Percentiles rank a stretch among this genome's conserved stretches.
Conservation (phyloP, 331 rosid genomes). For the Malus hybrid region DNA sequence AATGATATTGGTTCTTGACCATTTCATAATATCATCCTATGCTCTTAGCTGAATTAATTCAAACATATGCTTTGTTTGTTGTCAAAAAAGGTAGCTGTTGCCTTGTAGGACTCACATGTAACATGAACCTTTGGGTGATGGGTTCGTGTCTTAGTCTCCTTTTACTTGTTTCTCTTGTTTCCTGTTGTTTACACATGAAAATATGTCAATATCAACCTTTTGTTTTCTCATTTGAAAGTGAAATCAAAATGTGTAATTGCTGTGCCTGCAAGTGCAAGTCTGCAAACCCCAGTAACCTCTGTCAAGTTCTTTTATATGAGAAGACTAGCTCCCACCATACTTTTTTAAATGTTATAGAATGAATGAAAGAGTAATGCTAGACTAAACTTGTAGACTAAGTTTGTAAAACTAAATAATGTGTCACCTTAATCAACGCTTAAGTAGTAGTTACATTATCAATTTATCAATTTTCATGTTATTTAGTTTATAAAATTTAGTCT, state of each 20-base stretch:
- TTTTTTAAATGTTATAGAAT: too few relatives aligned
- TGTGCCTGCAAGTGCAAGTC: neutral
- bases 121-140: neutral
- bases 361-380: too few relatives aligned
- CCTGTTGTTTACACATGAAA: neutral
- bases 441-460: too few relatives aligned
- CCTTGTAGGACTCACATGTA: neutral
- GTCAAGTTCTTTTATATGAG: too few relatives aligned
- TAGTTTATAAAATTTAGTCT: too few relatives aligned
- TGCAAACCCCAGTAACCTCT: too few relatives aligned
- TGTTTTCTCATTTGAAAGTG: neutral
- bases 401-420: too few relatives aligned
- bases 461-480: too few relatives aligned
- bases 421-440: too few relatives aligned
- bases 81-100: neutral
- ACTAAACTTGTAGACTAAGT: too few relatives aligned
- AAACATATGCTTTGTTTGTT: neutral
- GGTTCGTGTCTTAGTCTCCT: neutral
- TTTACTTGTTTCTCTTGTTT: neutral
- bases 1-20: neutral
- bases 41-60: neutral
- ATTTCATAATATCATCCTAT: neutral
- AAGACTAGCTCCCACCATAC: too few relatives aligned
- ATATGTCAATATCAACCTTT: neutral
- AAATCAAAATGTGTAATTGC: neutral